Evolutionary conservation across 1,139 yeast species (phyloP).

Genomic region (Wickerhamomyces sp.): DNA sequence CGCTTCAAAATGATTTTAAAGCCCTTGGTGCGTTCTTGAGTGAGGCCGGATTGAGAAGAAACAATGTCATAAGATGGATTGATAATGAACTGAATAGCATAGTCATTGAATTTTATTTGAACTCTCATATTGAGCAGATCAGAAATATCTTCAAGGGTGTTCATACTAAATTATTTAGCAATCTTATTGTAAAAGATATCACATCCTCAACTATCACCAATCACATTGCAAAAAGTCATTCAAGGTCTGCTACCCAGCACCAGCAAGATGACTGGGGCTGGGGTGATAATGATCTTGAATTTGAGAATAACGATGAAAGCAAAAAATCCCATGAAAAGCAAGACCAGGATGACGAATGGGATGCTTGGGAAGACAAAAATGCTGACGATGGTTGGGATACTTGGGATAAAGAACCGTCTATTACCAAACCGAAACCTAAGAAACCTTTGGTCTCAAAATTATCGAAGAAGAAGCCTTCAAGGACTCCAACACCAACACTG

Average conservation of each 20-base stretch:
- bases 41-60: slow-evolving; percentile 14
- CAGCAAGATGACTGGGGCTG: slow-evolving; percentile 10
- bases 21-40: slow-evolving; percentile 14
- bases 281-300: slow-evolving; percentile 11
- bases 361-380: slow-evolving; percentile 3
- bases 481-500: slow-evolving; percentile 12
- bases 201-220: neutral
- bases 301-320: slow-evolving; percentile 6
- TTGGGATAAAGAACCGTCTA: slow-evolving; percentile 8
- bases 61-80: slow-evolving; percentile 20
- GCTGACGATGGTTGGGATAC: slow-evolving; percentile 10
- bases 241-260: neutral
- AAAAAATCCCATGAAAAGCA: neutral
- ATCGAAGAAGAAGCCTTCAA: slow-evolving; percentile 5
- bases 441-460: slow-evolving; percentile 17
- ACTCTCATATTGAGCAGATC: slow-evolving; percentile 14
- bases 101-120: slow-evolving; percentile 17
- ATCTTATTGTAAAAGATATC: slow-evolving; percentile 1
- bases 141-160: slow-evolving; percentile 5
- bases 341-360: slow-evolving; percentile 2
- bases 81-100: slow-evolving; percentile 16
- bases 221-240: too few relatives aligned
- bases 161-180: neutral
- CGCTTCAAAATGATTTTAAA: slow-evolving; percentile 9
- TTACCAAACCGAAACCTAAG: slow-evolving; percentile 8